Conservation (phyloP, 73 alveolate genomes). For the Paramecium primaurelia region DNA sequence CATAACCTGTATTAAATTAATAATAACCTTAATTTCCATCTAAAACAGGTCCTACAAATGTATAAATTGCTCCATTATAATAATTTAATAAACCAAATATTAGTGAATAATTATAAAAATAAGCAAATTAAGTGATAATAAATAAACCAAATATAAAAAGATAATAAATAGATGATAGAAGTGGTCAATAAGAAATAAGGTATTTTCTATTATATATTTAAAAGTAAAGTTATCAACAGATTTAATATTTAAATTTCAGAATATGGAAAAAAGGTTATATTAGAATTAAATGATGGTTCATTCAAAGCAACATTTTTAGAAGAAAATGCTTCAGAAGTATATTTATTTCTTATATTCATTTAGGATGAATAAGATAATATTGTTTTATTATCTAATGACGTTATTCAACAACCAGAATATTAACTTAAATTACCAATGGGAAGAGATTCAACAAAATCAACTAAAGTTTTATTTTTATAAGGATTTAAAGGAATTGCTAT, state of each 20-base stretch:
- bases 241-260: not conserved
- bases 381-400: too few species aligned
- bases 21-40: too few species aligned
- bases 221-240: not conserved
- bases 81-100: too few species aligned
- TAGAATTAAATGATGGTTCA: not conserved
- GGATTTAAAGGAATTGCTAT: too few species aligned
- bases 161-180: not conserved
- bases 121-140: not conserved
- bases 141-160: not conserved
- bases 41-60: too few species aligned
- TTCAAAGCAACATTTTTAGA: not conserved
- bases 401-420: too few species aligned
- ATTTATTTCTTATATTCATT: not conserved
- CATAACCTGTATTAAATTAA: too few species aligned
- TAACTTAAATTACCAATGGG: too few species aligned
- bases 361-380: not conserved
- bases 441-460: too few species aligned
- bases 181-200: not conserved
- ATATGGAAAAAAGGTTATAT: not conserved
- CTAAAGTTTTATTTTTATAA: too few species aligned
- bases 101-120: too few species aligned
- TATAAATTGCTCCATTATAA: too few species aligned
- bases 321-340: not conserved
- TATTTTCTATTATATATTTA: not conserved